A percentile compares a stretch with the other conserved stretches of the same genome.
Evolutionary conservation across 2,329 filamentous ascomycete species (phyloP).

Genomic region (Beauveria australis): DNA sequence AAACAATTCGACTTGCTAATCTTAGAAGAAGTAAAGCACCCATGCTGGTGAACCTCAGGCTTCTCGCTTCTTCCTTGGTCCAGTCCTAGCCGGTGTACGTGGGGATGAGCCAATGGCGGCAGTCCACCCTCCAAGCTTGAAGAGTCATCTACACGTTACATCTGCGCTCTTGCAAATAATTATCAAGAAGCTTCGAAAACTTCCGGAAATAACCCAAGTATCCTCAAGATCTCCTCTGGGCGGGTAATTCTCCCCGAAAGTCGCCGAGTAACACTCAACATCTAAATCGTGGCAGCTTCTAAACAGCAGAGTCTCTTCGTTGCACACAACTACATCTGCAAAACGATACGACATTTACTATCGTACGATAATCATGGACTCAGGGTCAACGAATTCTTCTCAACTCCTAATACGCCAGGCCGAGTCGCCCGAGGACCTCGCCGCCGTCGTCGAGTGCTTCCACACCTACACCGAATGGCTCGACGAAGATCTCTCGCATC

Average conservation of each 20-base stretch:
- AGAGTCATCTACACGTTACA: neutral
- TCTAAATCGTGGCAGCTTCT: no score
- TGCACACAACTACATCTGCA: neutral
- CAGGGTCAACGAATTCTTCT: neutral
- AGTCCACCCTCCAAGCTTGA: neutral
- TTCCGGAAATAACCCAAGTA: neutral
- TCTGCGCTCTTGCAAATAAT: neutral
- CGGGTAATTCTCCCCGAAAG: neutral
- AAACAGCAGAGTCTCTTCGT: neutral
- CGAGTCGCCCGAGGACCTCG: slow-evolving; percentile 14
- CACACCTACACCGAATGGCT: slow-evolving; percentile 20
- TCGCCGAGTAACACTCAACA: no score
- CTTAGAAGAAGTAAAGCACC: no score
- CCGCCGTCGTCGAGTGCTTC: slow-evolving; percentile 17
- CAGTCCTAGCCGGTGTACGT: no score
- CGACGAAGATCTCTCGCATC: slow-evolving; percentile 20
- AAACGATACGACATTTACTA: neutral
- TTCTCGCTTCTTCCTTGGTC: no score
- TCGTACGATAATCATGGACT: neutral
- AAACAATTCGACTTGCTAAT: no score
- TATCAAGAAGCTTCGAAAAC: neutral
- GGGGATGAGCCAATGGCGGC: slow-evolving; percentile 15
- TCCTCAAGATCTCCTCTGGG: neutral
- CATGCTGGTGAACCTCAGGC: no score
- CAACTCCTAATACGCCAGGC: slow-evolving; percentile 17